Percentiles rank a stretch among this genome's conserved stretches.
Conservation (phyloP, 2,329 filamentous ascomycete genomes). For the Orbilia oligospora region DNA sequence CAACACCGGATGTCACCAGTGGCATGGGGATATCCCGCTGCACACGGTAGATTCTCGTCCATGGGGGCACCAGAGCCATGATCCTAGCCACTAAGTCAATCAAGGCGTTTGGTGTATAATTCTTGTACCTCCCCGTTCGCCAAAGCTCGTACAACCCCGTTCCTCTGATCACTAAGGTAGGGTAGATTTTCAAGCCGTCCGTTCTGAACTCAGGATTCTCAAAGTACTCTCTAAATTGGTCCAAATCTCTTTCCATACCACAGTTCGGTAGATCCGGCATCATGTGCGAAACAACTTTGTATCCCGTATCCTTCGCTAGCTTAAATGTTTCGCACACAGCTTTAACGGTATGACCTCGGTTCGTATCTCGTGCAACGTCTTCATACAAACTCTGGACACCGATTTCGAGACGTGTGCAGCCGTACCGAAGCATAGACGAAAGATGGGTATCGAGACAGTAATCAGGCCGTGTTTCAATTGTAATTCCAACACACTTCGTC, state of each 20-base stretch:
- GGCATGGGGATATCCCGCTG: conserved; percentile 99
- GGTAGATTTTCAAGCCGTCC: conserved; percentile 97
- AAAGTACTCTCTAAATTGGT: conserved; percentile 98
- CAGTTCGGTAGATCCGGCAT: conserved; percentile 99
- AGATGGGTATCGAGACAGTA: conserved; percentile 97
- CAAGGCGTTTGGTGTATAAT: conserved; percentile 96
- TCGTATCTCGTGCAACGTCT: conserved; percentile 97
- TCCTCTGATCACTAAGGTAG: conserved; percentile 94
- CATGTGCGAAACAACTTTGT: conserved; percentile 99
- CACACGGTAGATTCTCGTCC: conserved; percentile 98
- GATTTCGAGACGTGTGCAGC: conserved; percentile 92
- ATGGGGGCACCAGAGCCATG: conserved; percentile 91
- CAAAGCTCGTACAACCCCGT: conserved; percentile 97
- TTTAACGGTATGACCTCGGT: conserved; percentile 94
- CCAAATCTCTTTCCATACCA: conserved; percentile 96
- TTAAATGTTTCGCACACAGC: conserved; percentile 97
- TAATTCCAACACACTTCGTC: conserved; percentile 94
- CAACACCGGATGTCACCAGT: conserved; percentile 96
- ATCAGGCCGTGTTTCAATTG: conserved; percentile 96
- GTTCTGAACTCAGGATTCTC: conserved; percentile 96
- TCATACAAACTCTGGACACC: conserved; percentile 98
- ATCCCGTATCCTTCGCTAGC: conserved; percentile 96
- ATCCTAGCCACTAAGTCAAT: conserved; percentile 98
- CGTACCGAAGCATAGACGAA: conserved; percentile 96
- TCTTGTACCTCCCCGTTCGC: conserved; percentile 96